Evolutionary conservation across 441 rosid species (phyloP), one percentile per base, ranked within the genome.

Genomic region (Populus tomentosa): DNA sequence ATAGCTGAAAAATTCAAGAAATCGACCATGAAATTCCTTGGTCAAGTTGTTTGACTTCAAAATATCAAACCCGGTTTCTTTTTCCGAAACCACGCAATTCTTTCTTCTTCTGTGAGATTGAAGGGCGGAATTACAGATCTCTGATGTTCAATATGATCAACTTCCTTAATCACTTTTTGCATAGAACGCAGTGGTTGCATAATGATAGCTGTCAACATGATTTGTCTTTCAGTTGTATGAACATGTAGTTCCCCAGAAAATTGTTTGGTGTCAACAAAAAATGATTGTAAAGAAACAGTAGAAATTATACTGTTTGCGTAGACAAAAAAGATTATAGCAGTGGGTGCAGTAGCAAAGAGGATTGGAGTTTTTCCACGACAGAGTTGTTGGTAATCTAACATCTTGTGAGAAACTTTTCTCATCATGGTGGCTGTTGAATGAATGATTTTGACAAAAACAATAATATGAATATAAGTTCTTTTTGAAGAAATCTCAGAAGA

Each of bases 41-140:
- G 91, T 85, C 67, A 78, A 16, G 68, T 83, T 74, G 14, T 85
- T 83, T 10, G 97, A 86, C 84, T 75, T 84, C 80, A 92, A 84
- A 68, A 90, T 83, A 73, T 87, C 88, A 28, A 86, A 78, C 1
- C 85, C 0, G 71, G 78, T 23, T 88, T 82, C 79, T 33, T 87
- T 0, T 72, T 70, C 14, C 83, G 78, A 74, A 91, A 86, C 93
- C 92, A 85, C n/a, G 80, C 77, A 2, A 86, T 85, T 67, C 91
- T 85, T 67, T 85, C 83, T 65, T 83, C 85, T 77, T 85, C 87
- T 40, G 90, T 84, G 63, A 67, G 80, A 81, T 84, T 84, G 38
- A 46, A 63, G 1, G 92, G 90, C 76, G 93, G 90, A 59, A 79
- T 73, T 73, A 86, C 59, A 78, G 89, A 77, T 13, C 75, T 70